These are phyloP conservation scores for Zygosaccharomyces pseudorouxii DNA, from an alignment of 805 yeast species.

Conservation along the genomic window DNA sequence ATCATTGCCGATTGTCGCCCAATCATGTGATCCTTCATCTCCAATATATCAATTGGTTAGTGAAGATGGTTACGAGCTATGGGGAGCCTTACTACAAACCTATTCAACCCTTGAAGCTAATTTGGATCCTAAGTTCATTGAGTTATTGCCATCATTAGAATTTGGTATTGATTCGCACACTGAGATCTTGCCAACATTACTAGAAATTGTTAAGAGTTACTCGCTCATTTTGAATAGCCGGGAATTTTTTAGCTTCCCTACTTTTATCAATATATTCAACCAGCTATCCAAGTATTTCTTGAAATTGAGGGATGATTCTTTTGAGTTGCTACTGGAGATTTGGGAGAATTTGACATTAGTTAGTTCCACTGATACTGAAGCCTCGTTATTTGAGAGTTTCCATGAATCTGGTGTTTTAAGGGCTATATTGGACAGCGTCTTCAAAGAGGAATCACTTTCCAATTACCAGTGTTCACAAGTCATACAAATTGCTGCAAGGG, in stretches of 20 bases:
- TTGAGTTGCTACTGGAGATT: slow-evolving; percentile 43
- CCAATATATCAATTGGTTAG: slow-evolving; percentile 52
- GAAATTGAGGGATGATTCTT: slow-evolving; percentile 67
- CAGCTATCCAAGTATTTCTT: slow-evolving; percentile 51
- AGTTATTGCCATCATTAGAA: slow-evolving; percentile 48
- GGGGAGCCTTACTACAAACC: slow-evolving; percentile 67
- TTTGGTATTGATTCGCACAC: slow-evolving; percentile 65
- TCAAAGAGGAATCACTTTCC: slow-evolving; percentile 31
- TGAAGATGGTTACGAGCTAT: slow-evolving; percentile 84
- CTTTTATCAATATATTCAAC: slow-evolving; percentile 37
- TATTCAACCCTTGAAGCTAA: slow-evolving; percentile 41
- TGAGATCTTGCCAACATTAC: slow-evolving; percentile 61
- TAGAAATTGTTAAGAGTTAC: slow-evolving; percentile 62
- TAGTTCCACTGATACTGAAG: slow-evolving; percentile 25
- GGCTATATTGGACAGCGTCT: slow-evolving; percentile 29
- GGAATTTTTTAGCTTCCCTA: slow-evolving; percentile 30
- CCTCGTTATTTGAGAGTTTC: slow-evolving; percentile 23
- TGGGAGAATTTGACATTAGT: slow-evolving; percentile 32
- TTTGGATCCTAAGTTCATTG: slow-evolving; percentile 38
- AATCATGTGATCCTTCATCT: slow-evolving; percentile 59
- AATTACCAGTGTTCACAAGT: slow-evolving; percentile 35
- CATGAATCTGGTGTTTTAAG: slow-evolving; percentile 25
- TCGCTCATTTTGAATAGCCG: slow-evolving; percentile 43
- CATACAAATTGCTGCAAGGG: slow-evolving; percentile 36
- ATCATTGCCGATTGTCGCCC: slow-evolving; percentile 57